Base-by-base conservation (phyloP, 1,139 yeast species). In the Yamadazyma atmosphaerica region DNA sequence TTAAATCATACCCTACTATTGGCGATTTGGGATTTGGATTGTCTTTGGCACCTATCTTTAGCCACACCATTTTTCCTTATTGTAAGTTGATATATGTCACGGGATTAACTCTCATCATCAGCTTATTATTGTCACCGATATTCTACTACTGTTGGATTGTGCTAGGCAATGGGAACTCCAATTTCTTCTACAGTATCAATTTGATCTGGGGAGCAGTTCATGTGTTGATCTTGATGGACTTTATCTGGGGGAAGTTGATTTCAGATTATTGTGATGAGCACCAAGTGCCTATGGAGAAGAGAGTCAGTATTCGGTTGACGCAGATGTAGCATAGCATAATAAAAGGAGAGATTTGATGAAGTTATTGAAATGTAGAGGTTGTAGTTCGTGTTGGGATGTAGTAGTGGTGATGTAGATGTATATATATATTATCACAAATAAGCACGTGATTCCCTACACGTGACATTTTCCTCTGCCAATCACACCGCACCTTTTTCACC, bases 61-160 rank as follows among this genome's bases (percentile, higher is more conserved):
- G 65, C 60, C 49, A 77, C 48, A 51, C 75, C 44, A 55, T 68
- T 13, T 40, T 68, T 16, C 63, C 67, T 4, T 59, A 64, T 40
- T 61, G 72, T 45, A 63, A 61, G 40, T 61, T 57, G 48, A 54
- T 60, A 35, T 55, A 50, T 54, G 60, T 61, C 52, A 65, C 58
- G 3, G 68, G 67, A 0, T 54, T 77, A 24, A 60, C 83, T 2
- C 50, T 69, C 26, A 46, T 68, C 19, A 61, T 68, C 14, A 53
- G 65, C 28, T 54, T 69, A 39, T 50, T 70, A 2, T 71, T 92
- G 35, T 81, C 95, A 2, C 98, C 98, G 0, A 83, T 89, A 9
- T 92, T 92, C 59, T 89, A 89, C 66, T 89, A 88, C 58, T 76
- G 94, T 47, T 92, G 99, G 99, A 87, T 92, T 49, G 86, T 85